A percentile compares a stretch with the other conserved stretches of the same genome.
Evolutionary conservation across 2,329 filamentous ascomycete species (phyloP).

Genomic region (Nigrospora sphaerica): DNA sequence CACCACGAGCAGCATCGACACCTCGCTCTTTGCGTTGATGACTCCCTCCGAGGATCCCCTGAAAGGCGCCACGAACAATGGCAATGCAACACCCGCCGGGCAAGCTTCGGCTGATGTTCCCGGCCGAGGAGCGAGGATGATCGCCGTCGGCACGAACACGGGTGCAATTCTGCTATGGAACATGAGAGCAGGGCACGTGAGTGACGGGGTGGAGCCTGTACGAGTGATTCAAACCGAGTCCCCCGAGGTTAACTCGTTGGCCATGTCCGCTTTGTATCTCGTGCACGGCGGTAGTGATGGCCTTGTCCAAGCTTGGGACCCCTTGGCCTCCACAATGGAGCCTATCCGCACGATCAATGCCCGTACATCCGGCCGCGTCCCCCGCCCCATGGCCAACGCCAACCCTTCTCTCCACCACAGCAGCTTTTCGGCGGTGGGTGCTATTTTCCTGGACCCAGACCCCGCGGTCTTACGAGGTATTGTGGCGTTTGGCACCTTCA

Average conservation of each 20-base stretch:
- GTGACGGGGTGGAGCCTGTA: conserved; percentile 61
- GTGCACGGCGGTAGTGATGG: conserved; percentile 94
- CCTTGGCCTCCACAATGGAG: conserved; percentile 69
- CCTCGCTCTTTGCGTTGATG: conserved; percentile 63
- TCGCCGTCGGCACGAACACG: conserved; percentile 73
- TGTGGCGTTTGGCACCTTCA: conserved; percentile 76
- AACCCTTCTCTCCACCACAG: conserved; percentile 57
- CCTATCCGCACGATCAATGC: conserved; percentile 85
- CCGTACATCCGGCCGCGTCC: conserved; percentile 72
- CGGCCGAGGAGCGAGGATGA: conserved; percentile 72
- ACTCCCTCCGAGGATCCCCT: conserved; percentile 75
- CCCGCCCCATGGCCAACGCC: conserved; percentile 57
- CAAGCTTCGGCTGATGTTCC: conserved; percentile 57
- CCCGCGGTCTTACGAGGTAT: conserved; percentile 79
- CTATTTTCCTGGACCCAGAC: conserved; percentile 82
- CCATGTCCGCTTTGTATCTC: conserved; percentile 76
- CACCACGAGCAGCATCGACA: conserved; percentile 65
- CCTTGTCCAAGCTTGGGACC: conserved; percentile 93
- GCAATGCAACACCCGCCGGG: conserved; percentile 41
- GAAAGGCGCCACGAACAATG: conserved; percentile 40
- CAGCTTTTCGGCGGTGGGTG: conserved; percentile 74
- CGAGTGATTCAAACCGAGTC: conserved; percentile 85
- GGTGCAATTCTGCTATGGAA: conserved; percentile 84
- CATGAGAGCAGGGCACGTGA: conserved; percentile 56
- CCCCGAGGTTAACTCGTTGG: conserved; percentile 76